Conservation (phyloP, 2,329 filamentous ascomycete species). For the Macroventuria anomochaeta region DNA sequence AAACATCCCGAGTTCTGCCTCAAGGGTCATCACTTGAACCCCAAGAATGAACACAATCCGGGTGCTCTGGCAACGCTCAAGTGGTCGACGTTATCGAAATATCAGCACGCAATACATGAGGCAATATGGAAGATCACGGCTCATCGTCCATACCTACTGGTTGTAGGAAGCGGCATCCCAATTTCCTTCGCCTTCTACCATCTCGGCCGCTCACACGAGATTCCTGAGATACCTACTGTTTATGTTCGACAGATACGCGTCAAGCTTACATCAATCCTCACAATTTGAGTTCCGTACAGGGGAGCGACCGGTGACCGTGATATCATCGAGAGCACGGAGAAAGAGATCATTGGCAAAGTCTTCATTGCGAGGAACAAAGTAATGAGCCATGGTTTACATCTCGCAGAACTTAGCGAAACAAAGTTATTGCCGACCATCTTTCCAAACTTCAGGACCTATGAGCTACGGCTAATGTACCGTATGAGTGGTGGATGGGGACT, state of each 20-base stretch:
- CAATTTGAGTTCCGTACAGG: not conserved
- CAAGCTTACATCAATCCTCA: not conserved
- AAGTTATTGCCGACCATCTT: not conserved
- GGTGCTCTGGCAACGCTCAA: slow-evolving; percentile 1
- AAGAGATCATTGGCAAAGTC: not conserved
- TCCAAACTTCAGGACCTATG: not conserved
- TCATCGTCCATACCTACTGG: not conserved
- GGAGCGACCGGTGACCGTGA: not conserved
- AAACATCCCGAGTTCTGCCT: too few relatives aligned
- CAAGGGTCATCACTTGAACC: not conserved
- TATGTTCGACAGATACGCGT: not conserved
- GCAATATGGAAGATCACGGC: not conserved
- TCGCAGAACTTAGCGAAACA: not conserved
- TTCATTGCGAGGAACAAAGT: not conserved
- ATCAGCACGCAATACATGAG: not conserved
- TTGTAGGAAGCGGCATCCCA: not conserved
- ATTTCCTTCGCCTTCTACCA: not conserved
- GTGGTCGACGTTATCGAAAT: not conserved
- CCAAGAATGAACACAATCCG: not conserved
- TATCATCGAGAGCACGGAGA: not conserved
- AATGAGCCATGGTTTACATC: not conserved
- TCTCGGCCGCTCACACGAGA: not conserved
- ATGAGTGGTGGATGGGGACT: not conserved
- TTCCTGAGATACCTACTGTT: not conserved
- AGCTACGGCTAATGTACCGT: not conserved